Evolutionary conservation across 495 filamentous ascomycete species (phyloP).

Genomic region (Penicillium verhagenii): DNA sequence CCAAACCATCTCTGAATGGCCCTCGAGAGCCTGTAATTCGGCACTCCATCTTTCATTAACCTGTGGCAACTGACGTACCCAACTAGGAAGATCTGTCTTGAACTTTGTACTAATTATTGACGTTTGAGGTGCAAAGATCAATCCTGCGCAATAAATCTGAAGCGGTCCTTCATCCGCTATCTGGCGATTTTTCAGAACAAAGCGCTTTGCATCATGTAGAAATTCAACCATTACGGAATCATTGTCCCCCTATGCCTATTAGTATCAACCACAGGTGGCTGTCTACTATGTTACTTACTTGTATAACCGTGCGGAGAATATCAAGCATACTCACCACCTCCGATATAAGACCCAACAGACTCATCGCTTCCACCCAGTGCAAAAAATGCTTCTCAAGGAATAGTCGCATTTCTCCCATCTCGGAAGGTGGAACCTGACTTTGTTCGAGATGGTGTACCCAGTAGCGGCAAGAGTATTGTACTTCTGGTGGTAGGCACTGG

Average conservation of each 20-base stretch:
- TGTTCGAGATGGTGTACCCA: conserved; percentile 17
- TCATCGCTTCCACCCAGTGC: conserved; percentile 43
- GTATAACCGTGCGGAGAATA: background rate
- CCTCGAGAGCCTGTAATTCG: background rate
- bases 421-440: conserved; percentile 19
- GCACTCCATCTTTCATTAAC: background rate
- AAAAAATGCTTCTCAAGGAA: conserved; percentile 47
- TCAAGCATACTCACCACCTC: conserved; percentile 16
- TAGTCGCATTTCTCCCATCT: conserved; percentile 22
- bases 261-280: background rate
- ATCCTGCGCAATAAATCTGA: background rate
- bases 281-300: conserved; percentile 5
- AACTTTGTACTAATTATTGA: background rate
- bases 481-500: conserved; percentile 23
- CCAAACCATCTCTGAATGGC: background rate
- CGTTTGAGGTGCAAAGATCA: background rate
- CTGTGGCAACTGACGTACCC: background rate
- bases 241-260: conserved; percentile 5
- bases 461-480: conserved; percentile 41
- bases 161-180: background rate
- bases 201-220: background rate
- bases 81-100: background rate
- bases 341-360: conserved; percentile 31
- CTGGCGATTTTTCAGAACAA: background rate
- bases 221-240: conserved; percentile 9